These are phyloP conservation scores for Panellus pusillus DNA, from an alignment of 768 basidiomycete species.

Conservation along the genomic window DNA sequence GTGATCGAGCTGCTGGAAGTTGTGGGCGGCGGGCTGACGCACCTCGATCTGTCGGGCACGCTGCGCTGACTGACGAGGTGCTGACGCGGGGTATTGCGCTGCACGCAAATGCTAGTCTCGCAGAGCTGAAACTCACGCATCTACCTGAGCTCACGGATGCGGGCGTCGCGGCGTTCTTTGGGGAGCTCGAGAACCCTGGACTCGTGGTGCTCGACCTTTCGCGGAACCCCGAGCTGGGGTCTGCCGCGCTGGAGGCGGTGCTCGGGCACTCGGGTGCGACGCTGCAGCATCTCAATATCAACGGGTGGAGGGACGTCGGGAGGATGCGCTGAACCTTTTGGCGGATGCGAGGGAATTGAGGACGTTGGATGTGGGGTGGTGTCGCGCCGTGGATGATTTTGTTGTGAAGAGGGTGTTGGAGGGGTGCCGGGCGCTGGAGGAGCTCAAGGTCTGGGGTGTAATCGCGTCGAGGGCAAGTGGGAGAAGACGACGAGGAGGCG, in stretches of 20 bases:
- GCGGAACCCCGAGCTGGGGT: conserved; percentile 56
- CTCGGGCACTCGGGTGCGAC: conserved; percentile 63
- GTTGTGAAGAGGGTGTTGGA: conserved; percentile 68
- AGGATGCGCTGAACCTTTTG: conserved; percentile 39
- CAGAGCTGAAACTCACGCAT: conserved; percentile 53
- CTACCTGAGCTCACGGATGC: conserved; percentile 66
- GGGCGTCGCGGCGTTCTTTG: conserved; percentile 72
- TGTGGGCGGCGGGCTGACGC: conserved; percentile 55
- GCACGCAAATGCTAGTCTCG: conserved; percentile 43
- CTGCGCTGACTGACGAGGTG: conserved; percentile 57
- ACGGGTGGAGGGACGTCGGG: conserved; percentile 69
- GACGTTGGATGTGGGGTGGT: conserved; percentile 82
- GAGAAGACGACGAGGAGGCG: conserved; percentile 4
- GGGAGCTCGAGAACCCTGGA: conserved; percentile 49
- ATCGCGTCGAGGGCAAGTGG: conserved; percentile 29
- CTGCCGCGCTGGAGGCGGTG: conserved; percentile 58
- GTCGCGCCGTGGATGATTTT: conserved; percentile 80
- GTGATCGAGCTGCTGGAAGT: conserved; percentile 53
- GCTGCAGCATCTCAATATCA: conserved; percentile 67
- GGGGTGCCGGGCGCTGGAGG: conserved; percentile 40
- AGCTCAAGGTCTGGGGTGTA: conserved; percentile 58
- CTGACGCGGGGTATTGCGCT: conserved; percentile 60
- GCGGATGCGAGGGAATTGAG: conserved; percentile 42
- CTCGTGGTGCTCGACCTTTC: conserved; percentile 59
- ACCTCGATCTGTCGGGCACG: conserved; percentile 73